These are phyloP conservation scores for Guyanaporus albipodus DNA, from an alignment of 768 basidiomycete genomes.

Conservation along the genomic window DNA sequence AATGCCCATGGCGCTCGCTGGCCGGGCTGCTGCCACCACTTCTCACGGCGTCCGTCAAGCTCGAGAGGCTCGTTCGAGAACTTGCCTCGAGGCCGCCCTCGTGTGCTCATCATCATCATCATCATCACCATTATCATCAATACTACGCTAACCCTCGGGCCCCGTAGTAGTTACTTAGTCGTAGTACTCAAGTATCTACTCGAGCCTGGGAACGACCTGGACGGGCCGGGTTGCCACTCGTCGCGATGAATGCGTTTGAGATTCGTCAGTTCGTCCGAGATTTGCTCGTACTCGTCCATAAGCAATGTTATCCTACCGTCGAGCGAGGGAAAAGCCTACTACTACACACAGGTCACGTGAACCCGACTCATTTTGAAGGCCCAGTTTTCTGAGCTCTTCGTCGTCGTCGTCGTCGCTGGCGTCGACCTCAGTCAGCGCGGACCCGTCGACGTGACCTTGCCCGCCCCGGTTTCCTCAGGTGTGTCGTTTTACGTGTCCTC, in stretches of 20 bases:
- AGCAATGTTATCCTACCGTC: too few species aligned
- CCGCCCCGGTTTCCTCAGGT: conserved; percentile 9
- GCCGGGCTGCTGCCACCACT: conserved; percentile 1
- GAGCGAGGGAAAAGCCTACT: too few species aligned
- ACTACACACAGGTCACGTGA: conserved; percentile 17
- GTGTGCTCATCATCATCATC: too few species aligned
- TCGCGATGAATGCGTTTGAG: conserved; percentile 10
- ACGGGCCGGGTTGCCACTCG: too few species aligned
- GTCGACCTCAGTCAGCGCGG: conserved; percentile 4
- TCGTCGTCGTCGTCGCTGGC: conserved; percentile 10
- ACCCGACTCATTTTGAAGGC: conserved; percentile 10
- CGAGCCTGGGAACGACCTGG: too few species aligned
- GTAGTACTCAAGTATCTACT: too few species aligned
- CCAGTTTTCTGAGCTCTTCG: conserved; percentile 10
- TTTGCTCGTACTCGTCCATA: too few species aligned
- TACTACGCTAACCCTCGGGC: too few species aligned
- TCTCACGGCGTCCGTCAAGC: conserved; percentile 18
- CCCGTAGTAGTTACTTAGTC: not conserved
- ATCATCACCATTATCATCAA: too few species aligned
- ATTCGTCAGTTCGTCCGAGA: not conserved
- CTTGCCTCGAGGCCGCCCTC: not conserved
- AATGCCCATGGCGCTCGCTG: conserved; percentile 9
- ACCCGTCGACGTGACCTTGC: not conserved
- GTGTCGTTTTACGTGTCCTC: not conserved
- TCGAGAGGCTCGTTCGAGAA: not conserved